Conservation (phyloP, 2,329 filamentous ascomycete species). For the Teratosphaeria gauchensis region DNA sequence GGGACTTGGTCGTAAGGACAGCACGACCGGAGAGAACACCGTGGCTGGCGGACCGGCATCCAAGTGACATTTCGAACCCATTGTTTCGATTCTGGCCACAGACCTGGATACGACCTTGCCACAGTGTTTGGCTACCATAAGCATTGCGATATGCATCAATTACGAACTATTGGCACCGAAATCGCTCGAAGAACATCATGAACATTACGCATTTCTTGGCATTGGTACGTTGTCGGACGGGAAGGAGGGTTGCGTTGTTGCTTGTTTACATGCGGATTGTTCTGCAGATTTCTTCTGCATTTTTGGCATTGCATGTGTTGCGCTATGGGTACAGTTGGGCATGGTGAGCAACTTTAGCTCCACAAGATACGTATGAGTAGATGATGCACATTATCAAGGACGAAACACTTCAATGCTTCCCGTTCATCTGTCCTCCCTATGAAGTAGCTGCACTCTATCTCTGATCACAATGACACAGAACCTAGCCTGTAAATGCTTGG, state of each 20-base stretch:
- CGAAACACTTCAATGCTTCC: neutral
- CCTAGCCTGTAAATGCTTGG: too few relatives aligned
- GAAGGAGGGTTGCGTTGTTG: neutral
- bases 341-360: neutral
- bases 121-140: neutral
- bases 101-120: neutral
- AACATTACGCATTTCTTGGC: neutral
- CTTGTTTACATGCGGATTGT: neutral
- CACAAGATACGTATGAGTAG: neutral
- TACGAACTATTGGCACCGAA: neutral
- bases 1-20: conserved; percentile 1
- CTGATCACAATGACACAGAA: too few relatives aligned
- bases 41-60: neutral
- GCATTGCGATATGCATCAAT: neutral
- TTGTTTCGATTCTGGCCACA: neutral
- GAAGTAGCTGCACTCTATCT: too few relatives aligned
- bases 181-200: neutral
- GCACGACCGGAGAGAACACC: neutral
- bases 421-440: too few relatives aligned
- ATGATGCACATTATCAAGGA: neutral
- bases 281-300: neutral
- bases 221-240: neutral
- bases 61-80: neutral
- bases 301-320: neutral
- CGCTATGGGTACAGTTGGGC: neutral